phyloP scores from a whole-genome alignment of 2,329 filamentous ascomycete species.

The Alternaria ventricosa region DNA sequence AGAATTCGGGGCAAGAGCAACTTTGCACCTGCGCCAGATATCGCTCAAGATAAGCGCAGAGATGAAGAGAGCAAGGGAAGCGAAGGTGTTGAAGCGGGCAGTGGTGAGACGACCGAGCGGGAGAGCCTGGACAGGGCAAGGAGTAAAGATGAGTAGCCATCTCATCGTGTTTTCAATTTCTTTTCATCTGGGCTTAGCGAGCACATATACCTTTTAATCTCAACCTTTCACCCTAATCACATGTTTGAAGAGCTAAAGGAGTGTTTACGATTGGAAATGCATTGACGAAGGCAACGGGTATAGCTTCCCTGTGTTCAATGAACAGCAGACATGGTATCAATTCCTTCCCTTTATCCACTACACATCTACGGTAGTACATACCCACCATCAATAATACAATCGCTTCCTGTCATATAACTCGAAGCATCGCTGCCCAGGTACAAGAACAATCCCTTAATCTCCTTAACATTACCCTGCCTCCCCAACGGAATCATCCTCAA shows the following conservation, averaged over 20 bases:
- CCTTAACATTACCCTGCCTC: conserved; percentile 72
- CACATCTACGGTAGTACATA: conserved; percentile 58
- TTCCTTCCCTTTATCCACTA: background rate
- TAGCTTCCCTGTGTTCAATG: background rate
- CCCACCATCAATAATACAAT: conserved; percentile 77
- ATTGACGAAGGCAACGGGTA: background rate
- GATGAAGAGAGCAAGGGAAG: conserved; percentile 41
- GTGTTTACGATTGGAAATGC: background rate
- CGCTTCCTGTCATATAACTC: conserved; percentile 77
- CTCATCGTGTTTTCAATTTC: background rate
- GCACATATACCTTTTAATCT: background rate
- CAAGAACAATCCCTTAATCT: conserved; percentile 81
- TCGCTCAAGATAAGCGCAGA: conserved; percentile 42
- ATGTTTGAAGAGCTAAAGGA: background rate
- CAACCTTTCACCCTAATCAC: background rate
- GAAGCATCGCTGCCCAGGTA: conserved; percentile 82
- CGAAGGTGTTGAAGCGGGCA: conserved; percentile 10
- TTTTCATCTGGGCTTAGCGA: conserved; percentile 2
- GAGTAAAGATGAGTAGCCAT: conserved; percentile 19
- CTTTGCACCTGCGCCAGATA: conserved; percentile 53
- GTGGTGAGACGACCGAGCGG: conserved; percentile 13
- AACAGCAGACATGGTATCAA: background rate
- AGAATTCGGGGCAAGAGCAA: conserved; percentile 52
- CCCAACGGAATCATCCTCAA: conserved; percentile 79
- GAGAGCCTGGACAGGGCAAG: conserved; percentile 13